These are phyloP conservation scores for Sugiyamaella paludigena DNA, from an alignment of 1,139 yeast genomes.

Conservation along the genomic window DNA sequence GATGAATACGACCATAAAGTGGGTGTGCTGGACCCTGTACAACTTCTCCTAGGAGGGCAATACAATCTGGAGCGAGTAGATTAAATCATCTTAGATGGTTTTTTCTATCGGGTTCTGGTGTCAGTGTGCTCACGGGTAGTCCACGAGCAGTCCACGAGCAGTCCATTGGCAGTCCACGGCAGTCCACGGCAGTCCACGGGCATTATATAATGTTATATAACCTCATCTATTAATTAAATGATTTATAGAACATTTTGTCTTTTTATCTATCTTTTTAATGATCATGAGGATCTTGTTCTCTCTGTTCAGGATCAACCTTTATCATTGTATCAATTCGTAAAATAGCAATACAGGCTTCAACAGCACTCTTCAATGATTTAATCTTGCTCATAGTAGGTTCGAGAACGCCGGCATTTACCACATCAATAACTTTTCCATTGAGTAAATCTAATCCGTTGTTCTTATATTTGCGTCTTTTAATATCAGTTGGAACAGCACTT, in stretches of 20 bases:
- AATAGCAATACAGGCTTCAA: conserved; percentile 97
- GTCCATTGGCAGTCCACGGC: too few species aligned
- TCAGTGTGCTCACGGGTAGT: too few species aligned
- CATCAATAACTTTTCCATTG: conserved; percentile 89
- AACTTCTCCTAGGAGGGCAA: too few species aligned
- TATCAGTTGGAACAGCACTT: conserved; percentile 74
- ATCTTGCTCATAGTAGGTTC: conserved; percentile 95
- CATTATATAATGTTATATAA: too few species aligned
- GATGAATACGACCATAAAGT: too few species aligned
- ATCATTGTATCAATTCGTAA: conserved; percentile 98
- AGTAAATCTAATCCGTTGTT: conserved; percentile 91
- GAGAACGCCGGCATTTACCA: conserved; percentile 76
- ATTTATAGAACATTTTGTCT: background rate
- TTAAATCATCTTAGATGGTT: too few species aligned
- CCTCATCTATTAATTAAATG: too few species aligned
- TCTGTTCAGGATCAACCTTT: conserved; percentile 93
- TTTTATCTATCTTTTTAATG: conserved; percentile 16
- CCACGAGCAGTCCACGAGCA: too few species aligned
- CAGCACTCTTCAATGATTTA: conserved; percentile 88
- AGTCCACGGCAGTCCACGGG: too few species aligned
- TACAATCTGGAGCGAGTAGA: too few species aligned
- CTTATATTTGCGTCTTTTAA: conserved; percentile 78
- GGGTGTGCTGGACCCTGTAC: too few species aligned
- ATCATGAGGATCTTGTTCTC: conserved; percentile 63
- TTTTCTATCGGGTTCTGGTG: too few species aligned